These are phyloP conservation scores for Torrubiellomyces zombiae DNA, from an alignment of 2,329 filamentous ascomycete species.

Conservation along the genomic window DNA sequence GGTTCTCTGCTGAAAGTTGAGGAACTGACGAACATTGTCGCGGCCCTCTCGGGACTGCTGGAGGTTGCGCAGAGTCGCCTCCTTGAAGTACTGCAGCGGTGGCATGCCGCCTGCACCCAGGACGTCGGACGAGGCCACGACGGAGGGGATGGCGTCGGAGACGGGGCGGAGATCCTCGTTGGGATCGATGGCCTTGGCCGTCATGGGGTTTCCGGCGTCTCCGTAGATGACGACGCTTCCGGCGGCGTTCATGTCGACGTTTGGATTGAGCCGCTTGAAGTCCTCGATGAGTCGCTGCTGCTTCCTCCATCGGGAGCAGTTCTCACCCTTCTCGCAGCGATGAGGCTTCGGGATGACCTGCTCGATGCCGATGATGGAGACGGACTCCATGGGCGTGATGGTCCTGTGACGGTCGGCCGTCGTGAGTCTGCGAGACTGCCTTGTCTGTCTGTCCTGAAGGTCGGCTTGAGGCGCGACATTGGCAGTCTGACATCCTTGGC, in stretches of 20 bases:
- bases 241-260: conserved; percentile 33
- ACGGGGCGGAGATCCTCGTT: conserved; percentile 44
- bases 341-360: conserved; percentile 75
- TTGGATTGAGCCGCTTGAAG: conserved; percentile 60
- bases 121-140: conserved; percentile 82
- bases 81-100: conserved; percentile 53
- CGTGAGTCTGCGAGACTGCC: conserved; percentile 20
- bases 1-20: conserved; percentile 57
- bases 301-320: conserved; percentile 66
- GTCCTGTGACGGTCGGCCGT: conserved; percentile 42
- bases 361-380: conserved; percentile 85
- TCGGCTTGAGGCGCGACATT: too few species aligned
- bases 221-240: conserved; percentile 63
- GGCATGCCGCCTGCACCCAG: conserved; percentile 53
- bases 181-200: conserved; percentile 38
- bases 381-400: conserved; percentile 65
- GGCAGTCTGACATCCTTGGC: too few species aligned
- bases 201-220: conserved; percentile 61
- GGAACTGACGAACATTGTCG: conserved; percentile 84
- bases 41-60: conserved; percentile 64
- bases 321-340: conserved; percentile 70
- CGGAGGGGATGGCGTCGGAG: conserved; percentile 62
- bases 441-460: conserved; percentile 29
- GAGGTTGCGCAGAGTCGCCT: conserved; percentile 53
- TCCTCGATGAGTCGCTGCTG: conserved; percentile 63